These are phyloP conservation scores for Hypoxylon fuscum DNA, from an alignment of 495 filamentous ascomycete species.

Conservation along the genomic window DNA sequence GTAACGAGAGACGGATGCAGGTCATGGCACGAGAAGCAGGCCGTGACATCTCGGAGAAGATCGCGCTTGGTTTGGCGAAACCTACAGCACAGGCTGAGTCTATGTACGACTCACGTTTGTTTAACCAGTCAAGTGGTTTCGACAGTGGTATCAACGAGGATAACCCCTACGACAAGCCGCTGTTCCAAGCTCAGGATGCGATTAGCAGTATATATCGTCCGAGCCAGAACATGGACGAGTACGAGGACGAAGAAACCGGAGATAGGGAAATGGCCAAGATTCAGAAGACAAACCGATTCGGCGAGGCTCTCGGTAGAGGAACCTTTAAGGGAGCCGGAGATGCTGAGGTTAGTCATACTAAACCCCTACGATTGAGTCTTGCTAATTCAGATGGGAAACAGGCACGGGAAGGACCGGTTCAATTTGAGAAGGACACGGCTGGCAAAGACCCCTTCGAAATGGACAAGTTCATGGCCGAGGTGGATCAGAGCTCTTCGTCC, in stretches of 20 bases:
- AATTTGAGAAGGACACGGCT: slow-evolving; percentile 90
- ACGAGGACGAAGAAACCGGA: slow-evolving; percentile 80
- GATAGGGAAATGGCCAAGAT: slow-evolving; percentile 88
- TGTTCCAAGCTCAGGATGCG: slow-evolving; percentile 96
- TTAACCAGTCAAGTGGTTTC: slow-evolving; percentile 93
- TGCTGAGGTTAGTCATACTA: slow-evolving; percentile 71
- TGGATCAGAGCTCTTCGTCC: slow-evolving; percentile 65
- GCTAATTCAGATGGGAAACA: slow-evolving; percentile 47
- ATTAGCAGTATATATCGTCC: slow-evolving; percentile 95
- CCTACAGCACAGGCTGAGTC: slow-evolving; percentile 87
- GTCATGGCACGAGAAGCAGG: slow-evolving; percentile 94
- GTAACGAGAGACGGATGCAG: slow-evolving; percentile 86
- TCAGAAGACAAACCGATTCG: slow-evolving; percentile 80
- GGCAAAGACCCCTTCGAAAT: slow-evolving; percentile 86
- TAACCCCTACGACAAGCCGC: slow-evolving; percentile 94
- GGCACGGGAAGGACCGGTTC: slow-evolving; percentile 89
- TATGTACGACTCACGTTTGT: slow-evolving; percentile 96
- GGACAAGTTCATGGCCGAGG: slow-evolving; percentile 89
- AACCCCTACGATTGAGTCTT: slow-evolving; percentile 29
- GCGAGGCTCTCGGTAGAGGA: slow-evolving; percentile 84
- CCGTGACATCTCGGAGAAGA: slow-evolving; percentile 97
- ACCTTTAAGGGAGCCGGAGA: slow-evolving; percentile 91
- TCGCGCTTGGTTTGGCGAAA: slow-evolving; percentile 93
- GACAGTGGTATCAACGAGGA: slow-evolving; percentile 95
- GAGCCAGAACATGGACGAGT: slow-evolving; percentile 71